Evolutionary conservation across 176 grass and related monocot genomes (phyloP), one percentile per base, ranked within the genome.

Genomic region (Calamus simplicifolius): DNA sequence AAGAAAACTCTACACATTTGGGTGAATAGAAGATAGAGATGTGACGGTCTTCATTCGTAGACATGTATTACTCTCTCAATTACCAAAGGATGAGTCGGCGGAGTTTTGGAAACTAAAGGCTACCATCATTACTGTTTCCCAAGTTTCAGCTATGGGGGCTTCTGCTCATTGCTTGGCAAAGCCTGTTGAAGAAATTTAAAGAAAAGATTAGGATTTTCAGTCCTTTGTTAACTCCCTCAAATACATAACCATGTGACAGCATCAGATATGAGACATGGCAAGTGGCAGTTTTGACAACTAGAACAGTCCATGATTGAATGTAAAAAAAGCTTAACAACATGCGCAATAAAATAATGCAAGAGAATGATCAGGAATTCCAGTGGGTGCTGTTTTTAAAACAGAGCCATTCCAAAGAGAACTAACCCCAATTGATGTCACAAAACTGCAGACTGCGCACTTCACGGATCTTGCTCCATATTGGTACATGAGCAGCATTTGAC

Each of bases 401-500:
- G 15, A 56, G 7, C 3, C 6, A 13, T 71, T 51, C 27, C 50
- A 48, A 72, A 30, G 23, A 81, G 64, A 18, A 69, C 75, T 60
- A 56, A 92, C 88, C 70, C 81, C 93, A 62, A 88, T 80, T 21
- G 88, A 88, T 70, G 93, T 89, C 43, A 92, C 84, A 73, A 85
- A 92, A 71, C 78, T 89, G 73, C 93, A 98, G 54, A 98, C 81
- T 30, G 88, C 81, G 10, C 93, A 98, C 74, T 98, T 89, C 38
- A 98, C 93, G 16, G 93, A 98, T 75, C 93, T 64, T 51, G 93
- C 93, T 54, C 87, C 88, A 52, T 98, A 92, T 78, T 98, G 93
- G 70, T 92, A 98, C 93, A 92, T 98, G n/a, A 98, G 81, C 66
- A 98, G 70, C 88, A 98, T 92, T n/a, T 68, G 88, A 15, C 93